These are phyloP conservation scores for Sutorius eximius DNA, from an alignment of 1,284 basidiomycete genomes.

Conservation along the genomic window DNA sequence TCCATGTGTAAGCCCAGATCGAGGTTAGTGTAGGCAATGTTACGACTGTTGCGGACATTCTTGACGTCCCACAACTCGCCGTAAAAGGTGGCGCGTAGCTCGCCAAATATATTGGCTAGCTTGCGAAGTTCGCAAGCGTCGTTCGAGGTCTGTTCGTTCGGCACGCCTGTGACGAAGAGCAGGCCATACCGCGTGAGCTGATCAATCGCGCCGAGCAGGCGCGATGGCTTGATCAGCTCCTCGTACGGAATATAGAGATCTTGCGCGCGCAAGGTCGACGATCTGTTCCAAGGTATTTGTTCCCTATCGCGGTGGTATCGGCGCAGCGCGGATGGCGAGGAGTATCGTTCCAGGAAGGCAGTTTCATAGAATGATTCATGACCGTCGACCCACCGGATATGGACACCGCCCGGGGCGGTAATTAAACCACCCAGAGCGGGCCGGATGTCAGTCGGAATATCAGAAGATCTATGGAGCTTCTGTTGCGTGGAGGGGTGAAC, in stretches of 20 bases:
- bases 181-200: conserved; percentile 59
- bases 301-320: conserved; percentile 44
- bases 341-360: conserved; percentile 52
- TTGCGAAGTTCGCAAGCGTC: conserved; percentile 63
- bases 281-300: conserved; percentile 39
- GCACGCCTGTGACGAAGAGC: conserved; percentile 59
- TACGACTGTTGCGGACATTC: conserved; percentile 72
- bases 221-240: conserved; percentile 40
- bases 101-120: conserved; percentile 70
- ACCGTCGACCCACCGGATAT: conserved; percentile 58
- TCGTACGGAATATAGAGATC: conserved; percentile 55
- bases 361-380: conserved; percentile 54
- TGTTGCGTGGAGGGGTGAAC: conserved; percentile 76
- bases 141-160: conserved; percentile 53
- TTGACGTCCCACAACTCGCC: conserved; percentile 90
- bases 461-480: conserved; percentile 72
- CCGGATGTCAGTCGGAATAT: conserved; percentile 49
- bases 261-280: conserved; percentile 34
- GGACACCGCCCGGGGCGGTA: conserved; percentile 42
- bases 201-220: conserved; percentile 51
- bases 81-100: conserved; percentile 88
- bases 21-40: conserved; percentile 95
- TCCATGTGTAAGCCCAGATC: conserved; percentile 93
- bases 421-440: conserved; percentile 39
- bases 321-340: conserved; percentile 33